Percentiles rank a stretch among this genome's conserved stretches.
Conservation (phyloP, 805 yeast species). For the Clavispora phyllophila region DNA sequence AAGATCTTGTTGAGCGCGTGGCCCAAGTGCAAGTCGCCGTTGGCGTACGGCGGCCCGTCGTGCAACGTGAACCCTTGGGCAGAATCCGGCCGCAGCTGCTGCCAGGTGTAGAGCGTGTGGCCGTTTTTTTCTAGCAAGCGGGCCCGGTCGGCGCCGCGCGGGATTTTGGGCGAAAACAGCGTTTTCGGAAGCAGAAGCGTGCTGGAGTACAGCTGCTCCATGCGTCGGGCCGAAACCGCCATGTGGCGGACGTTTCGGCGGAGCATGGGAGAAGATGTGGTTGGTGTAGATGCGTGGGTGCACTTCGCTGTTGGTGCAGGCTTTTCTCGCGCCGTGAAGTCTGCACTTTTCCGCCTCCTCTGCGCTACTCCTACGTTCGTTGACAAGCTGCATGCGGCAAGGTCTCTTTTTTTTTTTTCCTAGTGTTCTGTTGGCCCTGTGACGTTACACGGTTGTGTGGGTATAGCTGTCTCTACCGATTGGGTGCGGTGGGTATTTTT, state of each 20-base stretch:
- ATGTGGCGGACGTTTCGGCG: conserved; percentile 1
- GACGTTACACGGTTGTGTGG: too few species aligned
- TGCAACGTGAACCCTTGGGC: conserved; percentile 59
- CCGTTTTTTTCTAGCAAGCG: conserved; percentile 48
- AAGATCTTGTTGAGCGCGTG: conserved; percentile 87
- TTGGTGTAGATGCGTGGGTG: neutral
- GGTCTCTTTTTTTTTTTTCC: too few species aligned
- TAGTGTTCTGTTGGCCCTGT: too few species aligned
- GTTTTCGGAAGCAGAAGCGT: conserved; percentile 67
- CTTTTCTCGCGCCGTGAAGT: too few species aligned
- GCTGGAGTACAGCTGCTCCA: conserved; percentile 32
- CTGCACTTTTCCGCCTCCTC: too few species aligned
- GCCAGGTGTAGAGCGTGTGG: conserved; percentile 63
- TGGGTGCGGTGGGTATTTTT: too few species aligned
- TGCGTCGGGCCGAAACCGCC: conserved; percentile 1
- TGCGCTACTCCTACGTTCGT: too few species aligned
- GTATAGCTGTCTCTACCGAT: too few species aligned
- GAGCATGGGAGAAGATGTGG: conserved; percentile 1
- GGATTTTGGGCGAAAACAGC: conserved; percentile 45
- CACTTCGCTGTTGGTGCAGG: too few species aligned
- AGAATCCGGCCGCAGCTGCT: conserved; percentile 13
- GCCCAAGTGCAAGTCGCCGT: conserved; percentile 87
- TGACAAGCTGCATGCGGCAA: too few species aligned
- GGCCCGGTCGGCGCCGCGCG: conserved; percentile 40
- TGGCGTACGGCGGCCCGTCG: conserved; percentile 99